Evolutionary conservation across 805 yeast genomes (phyloP), one percentile per base, ranked within the genome.

Genomic region (Kurtzmaniella cleridarum): DNA sequence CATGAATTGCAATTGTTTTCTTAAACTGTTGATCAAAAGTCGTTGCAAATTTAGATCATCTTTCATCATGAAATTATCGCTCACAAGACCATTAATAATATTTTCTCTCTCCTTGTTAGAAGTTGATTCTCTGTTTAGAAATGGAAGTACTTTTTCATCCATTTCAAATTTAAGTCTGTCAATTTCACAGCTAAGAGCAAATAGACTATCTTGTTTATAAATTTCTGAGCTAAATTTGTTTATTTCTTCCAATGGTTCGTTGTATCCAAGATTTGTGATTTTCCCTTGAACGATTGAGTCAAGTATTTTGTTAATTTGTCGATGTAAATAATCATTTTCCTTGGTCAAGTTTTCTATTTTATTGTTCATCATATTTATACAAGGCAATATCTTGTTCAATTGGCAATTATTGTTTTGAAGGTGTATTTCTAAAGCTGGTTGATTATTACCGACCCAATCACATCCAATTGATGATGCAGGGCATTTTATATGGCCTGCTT

Each of bases 1-100:
- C 44, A 75, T 55, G 43, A 69, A 75, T 44, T 74, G 79, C 27
- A 75, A 53, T 46, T 75, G 80, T 43, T 75, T 76, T 27, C 79
- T 50, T 14, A 75, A 45, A 37, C 74, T 69, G 44, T 64, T 68
- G 33, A 75, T 53, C 27, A 67, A 55, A 39, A 69, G 51, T 36
- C 76, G 49, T 42, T 74, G 79, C 36, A 60, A 52, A 41, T 62
- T 70, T 45, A 75, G 43, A 39, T 75, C 79, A 30, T 75, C 79
- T 40, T 66, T 61, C 54, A 73, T 55, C 42, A 64, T 53, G 39
- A 60, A 60, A 32, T 55, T 64, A 32, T 66, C 72, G 40, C 54
- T 64, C 17, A 64, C 57, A 35, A 67, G 47, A 27, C 54, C 58
- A 35, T 52, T 61, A 15, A 66, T 46, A 10, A 64, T 41, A 6